Percentiles rank a stretch among this genome's conserved stretches.
phyloP scores from a whole-genome alignment of 2,329 filamentous ascomycete genomes.

The Fusarium sp. region DNA sequence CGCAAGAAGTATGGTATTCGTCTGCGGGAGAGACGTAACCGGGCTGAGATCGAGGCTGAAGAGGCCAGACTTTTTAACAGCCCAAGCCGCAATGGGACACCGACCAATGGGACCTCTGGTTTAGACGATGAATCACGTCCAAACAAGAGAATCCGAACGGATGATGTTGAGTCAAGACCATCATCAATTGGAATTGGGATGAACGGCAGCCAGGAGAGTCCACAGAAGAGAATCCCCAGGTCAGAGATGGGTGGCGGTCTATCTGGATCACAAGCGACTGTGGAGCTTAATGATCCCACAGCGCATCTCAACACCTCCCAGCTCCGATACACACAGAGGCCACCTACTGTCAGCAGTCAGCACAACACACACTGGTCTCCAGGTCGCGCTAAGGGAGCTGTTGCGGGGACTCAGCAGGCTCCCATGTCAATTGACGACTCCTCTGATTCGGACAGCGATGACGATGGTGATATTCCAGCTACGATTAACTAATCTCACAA shows the following conservation, averaged over 20 bases:
- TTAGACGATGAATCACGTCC: slow-evolving; percentile 21
- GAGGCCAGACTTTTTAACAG: slow-evolving; percentile 53
- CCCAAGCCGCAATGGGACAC: slow-evolving; percentile 23
- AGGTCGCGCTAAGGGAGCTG: background rate
- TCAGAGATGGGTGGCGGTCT: slow-evolving; percentile 54
- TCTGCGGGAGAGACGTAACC: slow-evolving; percentile 62
- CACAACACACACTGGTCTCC: slow-evolving; percentile 3
- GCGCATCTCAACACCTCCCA: slow-evolving; percentile 39
- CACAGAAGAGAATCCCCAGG: slow-evolving; percentile 47
- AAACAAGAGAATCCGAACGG: slow-evolving; percentile 44
- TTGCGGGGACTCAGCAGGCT: slow-evolving; percentile 40
- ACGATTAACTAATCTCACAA: slow-evolving; percentile 12
- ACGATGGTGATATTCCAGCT: slow-evolving; percentile 47
- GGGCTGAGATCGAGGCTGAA: slow-evolving; percentile 59
- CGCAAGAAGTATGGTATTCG: slow-evolving; percentile 69
- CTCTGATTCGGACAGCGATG: slow-evolving; percentile 40
- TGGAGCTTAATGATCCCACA: slow-evolving; percentile 54
- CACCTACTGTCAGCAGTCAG: background rate
- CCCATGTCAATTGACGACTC: slow-evolving; percentile 47
- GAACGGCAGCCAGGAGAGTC: slow-evolving; percentile 22
- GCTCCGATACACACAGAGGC: slow-evolving; percentile 27
- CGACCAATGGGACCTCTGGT: slow-evolving; percentile 8
- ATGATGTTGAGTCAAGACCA: slow-evolving; percentile 13
- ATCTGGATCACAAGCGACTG: slow-evolving; percentile 51
- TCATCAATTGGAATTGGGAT: background rate